Conservation (phyloP, 768 basidiomycete genomes). For the Trametes sanguinea region DNA sequence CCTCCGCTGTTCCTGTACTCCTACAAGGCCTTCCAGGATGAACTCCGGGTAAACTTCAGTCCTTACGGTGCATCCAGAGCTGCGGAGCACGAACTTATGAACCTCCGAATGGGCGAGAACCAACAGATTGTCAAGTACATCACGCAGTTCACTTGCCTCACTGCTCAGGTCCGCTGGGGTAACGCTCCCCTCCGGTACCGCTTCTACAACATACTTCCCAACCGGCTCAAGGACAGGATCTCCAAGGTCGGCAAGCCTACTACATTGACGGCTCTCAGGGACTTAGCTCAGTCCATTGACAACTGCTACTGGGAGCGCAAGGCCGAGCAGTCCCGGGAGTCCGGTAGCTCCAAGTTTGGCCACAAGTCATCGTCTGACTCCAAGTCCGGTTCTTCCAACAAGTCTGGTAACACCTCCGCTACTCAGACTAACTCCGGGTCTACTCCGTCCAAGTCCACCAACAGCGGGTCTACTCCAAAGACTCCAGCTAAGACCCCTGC, state of each 20-base stretch:
- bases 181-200: slow-evolving; percentile 17
- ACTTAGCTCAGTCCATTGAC: slow-evolving; percentile 14
- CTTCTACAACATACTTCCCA: slow-evolving; percentile 19
- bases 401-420: neutral
- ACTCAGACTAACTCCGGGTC: too few relatives aligned
- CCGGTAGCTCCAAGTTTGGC: neutral
- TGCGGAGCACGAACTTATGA: slow-evolving; percentile 3
- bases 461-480: too few relatives aligned
- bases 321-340: neutral
- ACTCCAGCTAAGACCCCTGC: too few relatives aligned
- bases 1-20: neutral
- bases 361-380: neutral
- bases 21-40: neutral
- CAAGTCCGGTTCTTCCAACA: neutral
- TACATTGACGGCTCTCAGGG: neutral
- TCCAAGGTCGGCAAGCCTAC: slow-evolving; percentile 5
- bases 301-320: slow-evolving; percentile 22
- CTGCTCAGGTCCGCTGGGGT: slow-evolving; percentile 11
- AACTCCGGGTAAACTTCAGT: neutral
- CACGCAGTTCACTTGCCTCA: slow-evolving; percentile 16
- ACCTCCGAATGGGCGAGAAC: neutral
- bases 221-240: slow-evolving; percentile 18
- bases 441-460: too few relatives aligned
- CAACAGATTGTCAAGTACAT: slow-evolving; percentile 1
- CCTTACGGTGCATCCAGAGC: neutral